Evolutionary conservation across 495 filamentous ascomycete genomes (phyloP).

Genomic region (Apodospora peruviana): DNA sequence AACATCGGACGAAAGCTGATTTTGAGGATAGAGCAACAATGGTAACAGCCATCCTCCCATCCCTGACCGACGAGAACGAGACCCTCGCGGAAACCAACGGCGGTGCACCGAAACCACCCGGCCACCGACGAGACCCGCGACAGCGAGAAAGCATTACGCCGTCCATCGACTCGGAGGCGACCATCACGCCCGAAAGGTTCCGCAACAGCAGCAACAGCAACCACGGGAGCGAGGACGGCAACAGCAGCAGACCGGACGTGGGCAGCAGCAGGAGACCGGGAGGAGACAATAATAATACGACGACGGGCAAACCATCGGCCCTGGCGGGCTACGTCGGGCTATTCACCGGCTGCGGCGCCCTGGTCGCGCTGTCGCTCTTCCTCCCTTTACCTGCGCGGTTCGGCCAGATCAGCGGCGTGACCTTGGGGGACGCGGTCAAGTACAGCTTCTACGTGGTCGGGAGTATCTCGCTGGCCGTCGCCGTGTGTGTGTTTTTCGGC

Average conservation of each 20-base stretch:
- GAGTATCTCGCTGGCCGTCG: constrained; percentile 61
- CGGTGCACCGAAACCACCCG: constrained; percentile 7
- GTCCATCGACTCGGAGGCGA: constrained; percentile 58
- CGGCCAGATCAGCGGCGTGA: constrained; percentile 55
- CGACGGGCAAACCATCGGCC: constrained; percentile 43
- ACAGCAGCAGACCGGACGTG: not conserved
- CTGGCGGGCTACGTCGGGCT: constrained; percentile 87
- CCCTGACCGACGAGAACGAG: constrained; percentile 57
- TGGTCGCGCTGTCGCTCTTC: constrained; percentile 75
- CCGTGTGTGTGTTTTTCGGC: constrained; percentile 71
- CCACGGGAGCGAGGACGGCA: constrained; percentile 1
- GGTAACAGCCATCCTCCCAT: constrained; percentile 92
- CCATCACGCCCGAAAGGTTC: constrained; percentile 55
- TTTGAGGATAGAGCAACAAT: constrained; percentile 62
- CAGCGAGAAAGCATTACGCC: constrained; percentile 35
- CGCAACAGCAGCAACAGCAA: constrained; percentile 16
- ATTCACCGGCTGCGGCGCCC: constrained; percentile 86
- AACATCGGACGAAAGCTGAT: no score
- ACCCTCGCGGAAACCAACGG: constrained; percentile 21
- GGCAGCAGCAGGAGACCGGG: not conserved
- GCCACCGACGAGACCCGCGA: not conserved
- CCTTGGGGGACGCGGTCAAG: constrained; percentile 61
- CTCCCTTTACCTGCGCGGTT: constrained; percentile 82
- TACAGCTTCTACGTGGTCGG: constrained; percentile 84
- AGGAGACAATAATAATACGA: not conserved